A percentile compares a stretch with the other conserved stretches of the same genome.
Evolutionary conservation across 1,284 basidiomycete genomes (phyloP).

Genomic region (Phylloboletellus chloephorus): DNA sequence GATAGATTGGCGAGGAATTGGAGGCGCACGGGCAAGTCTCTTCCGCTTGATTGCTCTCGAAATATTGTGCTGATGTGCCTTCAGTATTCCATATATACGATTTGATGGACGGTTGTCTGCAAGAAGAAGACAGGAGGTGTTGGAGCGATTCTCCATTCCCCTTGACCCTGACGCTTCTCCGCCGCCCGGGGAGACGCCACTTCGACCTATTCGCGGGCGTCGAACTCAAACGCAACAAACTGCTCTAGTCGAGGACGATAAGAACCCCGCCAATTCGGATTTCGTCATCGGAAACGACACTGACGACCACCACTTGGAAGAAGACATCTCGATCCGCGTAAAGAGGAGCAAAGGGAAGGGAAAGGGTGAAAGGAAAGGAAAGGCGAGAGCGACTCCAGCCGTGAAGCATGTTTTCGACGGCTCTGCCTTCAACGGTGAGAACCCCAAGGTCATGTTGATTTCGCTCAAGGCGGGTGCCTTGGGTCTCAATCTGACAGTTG

Average conservation of each 20-base stretch:
- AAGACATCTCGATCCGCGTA: conserved; percentile 30
- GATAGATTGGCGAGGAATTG: conserved; percentile 64
- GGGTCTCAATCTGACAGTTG: conserved; percentile 84
- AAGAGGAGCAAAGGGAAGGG: conserved; percentile 33
- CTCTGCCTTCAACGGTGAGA: conserved; percentile 32
- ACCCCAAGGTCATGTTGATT: conserved; percentile 79
- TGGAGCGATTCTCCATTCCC: conserved; percentile 68
- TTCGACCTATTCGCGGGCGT: conserved; percentile 7
- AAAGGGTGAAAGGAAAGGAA: conserved; percentile 37
- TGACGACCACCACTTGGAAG: conserved; percentile 36
- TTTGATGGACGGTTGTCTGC: conserved; percentile 83
- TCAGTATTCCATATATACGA: conserved; percentile 67
- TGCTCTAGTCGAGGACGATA: conserved; percentile 23
- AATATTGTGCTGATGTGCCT: conserved; percentile 8
- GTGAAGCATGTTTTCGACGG: conserved; percentile 15
- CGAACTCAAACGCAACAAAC: conserved; percentile 2
- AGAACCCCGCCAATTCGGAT: conserved; percentile 16
- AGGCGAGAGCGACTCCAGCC: conserved; percentile 22
- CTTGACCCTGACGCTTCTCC: conserved; percentile 35
- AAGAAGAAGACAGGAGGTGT: conserved; percentile 69
- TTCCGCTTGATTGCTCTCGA: conserved; percentile 3
- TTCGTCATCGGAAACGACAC: conserved; percentile 33
- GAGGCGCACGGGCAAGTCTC: conserved; percentile 53
- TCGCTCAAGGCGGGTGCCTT: conserved; percentile 82
- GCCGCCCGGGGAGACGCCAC: conserved; percentile 16